Evolutionary conservation across 129 eudicot genomes (phyloP).

Genomic region (Glebionis coronaria): DNA sequence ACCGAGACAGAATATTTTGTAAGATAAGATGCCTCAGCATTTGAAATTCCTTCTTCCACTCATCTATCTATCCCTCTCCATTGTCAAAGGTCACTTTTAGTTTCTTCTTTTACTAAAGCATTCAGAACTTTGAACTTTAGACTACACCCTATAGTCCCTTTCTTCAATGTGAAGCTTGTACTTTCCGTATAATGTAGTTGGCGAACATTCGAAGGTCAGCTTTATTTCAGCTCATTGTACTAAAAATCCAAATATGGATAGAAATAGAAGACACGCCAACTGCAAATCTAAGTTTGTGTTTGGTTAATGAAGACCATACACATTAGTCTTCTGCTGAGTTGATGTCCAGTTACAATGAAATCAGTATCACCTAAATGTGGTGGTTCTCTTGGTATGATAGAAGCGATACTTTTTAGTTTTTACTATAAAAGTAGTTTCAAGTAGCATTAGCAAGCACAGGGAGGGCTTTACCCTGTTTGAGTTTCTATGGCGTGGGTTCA

Average conservation of each 20-base stretch:
- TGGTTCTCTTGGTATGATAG: not conserved
- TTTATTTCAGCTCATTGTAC: conserved; percentile 9
- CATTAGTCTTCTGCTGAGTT: too few relatives aligned
- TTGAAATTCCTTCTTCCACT: conserved; percentile 12
- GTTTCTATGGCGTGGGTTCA: too few relatives aligned
- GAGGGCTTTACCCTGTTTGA: too few relatives aligned
- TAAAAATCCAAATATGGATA: not conserved
- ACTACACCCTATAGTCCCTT: not conserved
- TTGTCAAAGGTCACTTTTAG: conserved; percentile 3
- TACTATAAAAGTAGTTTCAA: not conserved
- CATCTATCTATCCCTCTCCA: not conserved
- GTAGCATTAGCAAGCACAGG: not conserved
- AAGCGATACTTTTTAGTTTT: not conserved
- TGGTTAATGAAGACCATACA: not conserved
- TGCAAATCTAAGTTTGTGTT: not conserved
- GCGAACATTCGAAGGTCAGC: not conserved
- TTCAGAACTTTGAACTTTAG: conserved; percentile 12
- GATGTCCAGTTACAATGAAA: too few relatives aligned
- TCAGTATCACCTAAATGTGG: not conserved
- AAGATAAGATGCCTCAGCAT: conserved; percentile 10
- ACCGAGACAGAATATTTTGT: not conserved
- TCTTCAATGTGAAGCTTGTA: conserved; percentile 21
- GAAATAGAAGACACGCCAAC: too few relatives aligned
- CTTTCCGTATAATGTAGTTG: conserved; percentile 14
- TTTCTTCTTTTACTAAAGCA: conserved; percentile 12